Evolutionary conservation across 2,329 filamentous ascomycete species (phyloP).

Genomic region (Penicillium griseofulvum): DNA sequence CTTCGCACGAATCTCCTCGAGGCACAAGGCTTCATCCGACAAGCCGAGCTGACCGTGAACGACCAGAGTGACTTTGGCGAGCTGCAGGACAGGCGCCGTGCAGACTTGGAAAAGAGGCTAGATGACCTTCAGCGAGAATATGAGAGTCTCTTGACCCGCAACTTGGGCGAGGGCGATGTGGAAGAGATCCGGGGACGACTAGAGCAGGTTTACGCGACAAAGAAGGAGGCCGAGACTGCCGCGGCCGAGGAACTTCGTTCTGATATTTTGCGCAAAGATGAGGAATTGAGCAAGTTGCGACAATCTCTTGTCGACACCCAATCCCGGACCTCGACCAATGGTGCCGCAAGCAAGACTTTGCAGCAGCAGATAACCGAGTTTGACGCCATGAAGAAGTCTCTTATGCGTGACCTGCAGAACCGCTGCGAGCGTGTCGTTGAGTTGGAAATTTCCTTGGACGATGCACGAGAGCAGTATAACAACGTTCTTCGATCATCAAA

Average conservation of each 20-base stretch:
- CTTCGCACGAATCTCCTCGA: conserved; percentile 78
- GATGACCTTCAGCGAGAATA: conserved; percentile 76
- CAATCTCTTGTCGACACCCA: conserved; percentile 72
- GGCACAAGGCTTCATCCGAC: conserved; percentile 86
- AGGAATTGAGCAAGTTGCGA: conserved; percentile 80
- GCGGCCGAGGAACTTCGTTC: conserved; percentile 73
- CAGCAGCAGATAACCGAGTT: conserved; percentile 99
- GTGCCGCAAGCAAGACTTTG: conserved; percentile 69
- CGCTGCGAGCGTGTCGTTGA: conserved; percentile 97
- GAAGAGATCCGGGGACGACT: conserved; percentile 81
- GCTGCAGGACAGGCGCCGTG: conserved; percentile 63
- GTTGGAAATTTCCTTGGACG: conserved; percentile 94
- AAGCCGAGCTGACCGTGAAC: conserved; percentile 83
- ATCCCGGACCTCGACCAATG: conserved; percentile 56
- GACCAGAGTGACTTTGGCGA: conserved; percentile 63
- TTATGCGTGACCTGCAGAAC: conserved; percentile 98
- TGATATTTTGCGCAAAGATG: conserved; percentile 71
- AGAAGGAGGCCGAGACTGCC: conserved; percentile 69
- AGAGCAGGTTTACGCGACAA: conserved; percentile 71
- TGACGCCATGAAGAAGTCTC: conserved; percentile 98
- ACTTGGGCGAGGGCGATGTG: conserved; percentile 72
- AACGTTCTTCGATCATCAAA: conserved; percentile 95
- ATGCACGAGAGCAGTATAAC: conserved; percentile 98
- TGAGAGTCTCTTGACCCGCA: conserved; percentile 75
- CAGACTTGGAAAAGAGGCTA: conserved; percentile 75